Evolutionary conservation across 345 rosid species (phyloP).

Genomic region (Acer campestre): DNA sequence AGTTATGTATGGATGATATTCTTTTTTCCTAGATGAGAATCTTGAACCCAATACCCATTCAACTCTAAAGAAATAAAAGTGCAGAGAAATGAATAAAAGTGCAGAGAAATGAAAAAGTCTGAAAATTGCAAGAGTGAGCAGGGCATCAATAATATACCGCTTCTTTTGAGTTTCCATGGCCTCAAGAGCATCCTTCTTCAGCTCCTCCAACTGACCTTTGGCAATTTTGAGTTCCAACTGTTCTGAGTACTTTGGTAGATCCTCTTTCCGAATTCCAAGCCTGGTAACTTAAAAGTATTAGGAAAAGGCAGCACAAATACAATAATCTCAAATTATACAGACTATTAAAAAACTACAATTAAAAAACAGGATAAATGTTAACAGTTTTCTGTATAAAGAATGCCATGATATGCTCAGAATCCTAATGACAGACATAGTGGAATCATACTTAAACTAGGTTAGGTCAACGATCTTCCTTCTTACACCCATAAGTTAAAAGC

Average conservation of each 20-base stretch:
- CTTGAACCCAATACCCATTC: background rate
- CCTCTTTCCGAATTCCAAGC: slow-evolving; percentile 86
- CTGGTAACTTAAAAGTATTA: slow-evolving; percentile 31
- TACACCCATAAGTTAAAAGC: no score
- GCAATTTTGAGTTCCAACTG: slow-evolving; percentile 77
- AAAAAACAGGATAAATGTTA: background rate
- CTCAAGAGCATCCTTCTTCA: slow-evolving; percentile 88
- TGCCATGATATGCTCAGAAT: background rate
- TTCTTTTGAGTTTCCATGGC: slow-evolving; percentile 96
- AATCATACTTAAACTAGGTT: background rate
- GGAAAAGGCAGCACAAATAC: background rate
- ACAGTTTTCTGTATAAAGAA: background rate
- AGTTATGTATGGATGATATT: background rate
- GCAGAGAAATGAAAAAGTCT: no score
- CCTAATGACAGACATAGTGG: background rate
- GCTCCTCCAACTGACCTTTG: slow-evolving; percentile 83
- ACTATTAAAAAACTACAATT: background rate
- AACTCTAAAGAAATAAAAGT: background rate
- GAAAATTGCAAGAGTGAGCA: no score
- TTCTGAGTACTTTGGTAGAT: slow-evolving; percentile 92
- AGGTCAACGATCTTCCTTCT: no score
- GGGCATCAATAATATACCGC: slow-evolving; percentile 42
- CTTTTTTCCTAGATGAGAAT: background rate
- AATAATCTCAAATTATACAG: background rate
- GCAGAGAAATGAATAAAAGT: background rate